Base-by-base conservation (phyloP, 768 basidiomycete genomes). In the Podaxis pistillaris region DNA sequence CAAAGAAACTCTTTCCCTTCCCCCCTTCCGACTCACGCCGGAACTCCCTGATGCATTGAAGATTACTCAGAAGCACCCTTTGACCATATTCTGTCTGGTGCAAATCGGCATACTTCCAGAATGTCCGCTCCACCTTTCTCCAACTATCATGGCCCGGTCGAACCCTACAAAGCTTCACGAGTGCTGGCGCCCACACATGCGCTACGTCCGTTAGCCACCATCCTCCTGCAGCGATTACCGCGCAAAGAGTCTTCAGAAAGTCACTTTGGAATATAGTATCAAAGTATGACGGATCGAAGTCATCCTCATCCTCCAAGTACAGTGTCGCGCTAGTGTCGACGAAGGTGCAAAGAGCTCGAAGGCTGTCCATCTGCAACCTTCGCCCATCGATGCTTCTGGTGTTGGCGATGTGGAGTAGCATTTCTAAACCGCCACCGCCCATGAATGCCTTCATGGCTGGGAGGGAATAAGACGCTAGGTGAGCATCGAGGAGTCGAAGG, bases 201-300 rank as follows among this genome's bases (percentile, higher is more conserved):
- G 71, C 73, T 11, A 77, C 73, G 56, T 79, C 79, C 5, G 73
- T 67, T 0, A 77, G 62, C 77, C 77, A 78, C 77, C 76, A 79
- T 22, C 70, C 68, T 3, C 74, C 71, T 15, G 69, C 68, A 0
- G 66, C 67, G 4, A 79, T 64, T 2, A 73, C 63, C 9, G 70
- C 65, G 44, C 73, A 70, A n/a, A 78, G 63, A 3, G 72, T 72
- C 5, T 75, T 69, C 68, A 79, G 76, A 62, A 79, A 75, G 57
- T 75, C 71, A n/a, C 77, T 78, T 28, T 69, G 63, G 65, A 78
- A 76, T 15, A 79, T 68, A 9, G 62, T 59, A 38, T 77, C 72
- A 26, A 77, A 60, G 46, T 66, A 64, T 22, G 59, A 36, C 68
- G 64, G 2, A 65, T 62, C 4, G 63, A 62, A 55, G 59, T 58